phyloP scores from a whole-genome alignment of 805 yeast genomes.

The Candida glaebosa region DNA sequence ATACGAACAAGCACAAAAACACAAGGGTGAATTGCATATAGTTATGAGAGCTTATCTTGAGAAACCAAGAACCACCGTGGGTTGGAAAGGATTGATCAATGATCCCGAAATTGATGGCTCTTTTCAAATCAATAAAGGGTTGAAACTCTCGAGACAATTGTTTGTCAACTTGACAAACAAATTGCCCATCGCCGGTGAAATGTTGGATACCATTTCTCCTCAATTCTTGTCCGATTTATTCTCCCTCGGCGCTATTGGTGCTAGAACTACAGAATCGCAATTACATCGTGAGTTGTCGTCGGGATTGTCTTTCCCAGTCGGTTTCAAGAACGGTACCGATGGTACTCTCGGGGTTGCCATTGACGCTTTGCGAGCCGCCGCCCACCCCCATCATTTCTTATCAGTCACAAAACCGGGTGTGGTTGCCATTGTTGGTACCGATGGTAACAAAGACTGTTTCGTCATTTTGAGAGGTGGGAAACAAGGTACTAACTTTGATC shows the following conservation, averaged over 20 bases:
- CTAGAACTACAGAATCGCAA: slow-evolving; percentile 98
- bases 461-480: slow-evolving; percentile 96
- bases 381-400: slow-evolving; percentile 90
- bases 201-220: slow-evolving; percentile 97
- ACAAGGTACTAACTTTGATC: slow-evolving; percentile 85
- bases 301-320: slow-evolving; percentile 95
- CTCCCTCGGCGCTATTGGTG: slow-evolving; percentile 97
- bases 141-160: slow-evolving; percentile 82
- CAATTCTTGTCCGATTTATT: slow-evolving; percentile 90
- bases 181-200: slow-evolving; percentile 94
- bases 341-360: slow-evolving; percentile 92
- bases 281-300: slow-evolving; percentile 96
- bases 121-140: slow-evolving; percentile 92
- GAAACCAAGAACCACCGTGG: slow-evolving; percentile 97
- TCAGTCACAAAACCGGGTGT: slow-evolving; percentile 95
- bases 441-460: slow-evolving; percentile 88
- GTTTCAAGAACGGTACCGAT: slow-evolving; percentile 97
- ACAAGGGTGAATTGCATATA: slow-evolving; percentile 72
- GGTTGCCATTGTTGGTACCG: slow-evolving; percentile 93
- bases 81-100: slow-evolving; percentile 97
- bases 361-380: slow-evolving; percentile 90
- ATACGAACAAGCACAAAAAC: slow-evolving; percentile 52
- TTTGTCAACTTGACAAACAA: slow-evolving; percentile 77
- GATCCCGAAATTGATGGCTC: slow-evolving; percentile 95
- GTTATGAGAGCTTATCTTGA: slow-evolving; percentile 98